A percentile compares a stretch with the other conserved stretches of the same genome.
Evolutionary conservation across 1,139 yeast genomes (phyloP).

Genomic region (Nadsonia starkeyi-henricii): DNA sequence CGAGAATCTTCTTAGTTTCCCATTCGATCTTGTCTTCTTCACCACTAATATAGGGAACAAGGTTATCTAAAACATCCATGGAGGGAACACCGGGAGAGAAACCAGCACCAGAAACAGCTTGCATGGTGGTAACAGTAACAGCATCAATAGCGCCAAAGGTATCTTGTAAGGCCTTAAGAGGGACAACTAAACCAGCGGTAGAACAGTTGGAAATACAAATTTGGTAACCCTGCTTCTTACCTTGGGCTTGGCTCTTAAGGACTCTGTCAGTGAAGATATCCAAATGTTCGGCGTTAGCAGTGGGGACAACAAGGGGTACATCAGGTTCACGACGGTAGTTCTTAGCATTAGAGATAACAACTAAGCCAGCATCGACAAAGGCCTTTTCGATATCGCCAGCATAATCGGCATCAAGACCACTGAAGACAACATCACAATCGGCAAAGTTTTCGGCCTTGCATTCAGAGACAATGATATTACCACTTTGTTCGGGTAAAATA

Average conservation of each 20-base stretch:
- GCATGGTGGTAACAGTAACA: slow-evolving; percentile 82
- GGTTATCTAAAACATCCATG: slow-evolving; percentile 85
- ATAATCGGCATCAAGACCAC: slow-evolving; percentile 85
- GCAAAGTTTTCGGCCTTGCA: slow-evolving; percentile 66
- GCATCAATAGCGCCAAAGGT: slow-evolving; percentile 79
- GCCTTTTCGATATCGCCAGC: slow-evolving; percentile 89
- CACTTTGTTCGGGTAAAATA: slow-evolving; percentile 57
- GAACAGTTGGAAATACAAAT: slow-evolving; percentile 96
- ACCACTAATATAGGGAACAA: slow-evolving; percentile 88
- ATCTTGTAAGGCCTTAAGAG: slow-evolving; percentile 82
- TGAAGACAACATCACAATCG: slow-evolving; percentile 86
- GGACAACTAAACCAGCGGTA: slow-evolving; percentile 95
- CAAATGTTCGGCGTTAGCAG: slow-evolving; percentile 88
- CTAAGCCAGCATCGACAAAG: slow-evolving; percentile 68
- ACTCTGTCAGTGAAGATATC: slow-evolving; percentile 42
- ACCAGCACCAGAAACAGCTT: slow-evolving; percentile 97
- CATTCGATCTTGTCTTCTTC: slow-evolving; percentile 98
- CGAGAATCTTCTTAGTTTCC: slow-evolving; percentile 93
- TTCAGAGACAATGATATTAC: slow-evolving; percentile 51
- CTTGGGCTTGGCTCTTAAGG: slow-evolving; percentile 33
- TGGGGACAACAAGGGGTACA: slow-evolving; percentile 92
- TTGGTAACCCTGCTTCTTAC: slow-evolving; percentile 62
- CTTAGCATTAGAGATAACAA: slow-evolving; percentile 86
- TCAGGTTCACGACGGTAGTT: slow-evolving; percentile 80
- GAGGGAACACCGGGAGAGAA: slow-evolving; percentile 97